Evolutionary conservation across 257 asterid species (phyloP), one percentile per base, ranked within the genome.

Genomic region (Solanum sparsipilum): DNA sequence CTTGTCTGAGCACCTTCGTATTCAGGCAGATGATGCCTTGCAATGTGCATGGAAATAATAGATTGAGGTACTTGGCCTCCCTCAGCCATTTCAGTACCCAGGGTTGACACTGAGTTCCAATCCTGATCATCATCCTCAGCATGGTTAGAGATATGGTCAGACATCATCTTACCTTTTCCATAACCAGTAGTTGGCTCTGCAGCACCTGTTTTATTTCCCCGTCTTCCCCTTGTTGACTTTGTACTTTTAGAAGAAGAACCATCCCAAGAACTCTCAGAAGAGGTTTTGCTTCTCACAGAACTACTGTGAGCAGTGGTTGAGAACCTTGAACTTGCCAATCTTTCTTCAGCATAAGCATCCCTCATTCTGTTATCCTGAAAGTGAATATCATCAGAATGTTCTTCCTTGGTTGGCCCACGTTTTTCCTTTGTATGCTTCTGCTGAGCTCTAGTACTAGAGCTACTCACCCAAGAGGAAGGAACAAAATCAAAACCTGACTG

Each of bases 1-100:
- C 94, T 95, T 35, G 96, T 88, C 92, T 97, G 98, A 88, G 95
- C 94, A 91, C 87, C 86, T 86, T 95, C 98, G 72, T 91, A 91
- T 56, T 92, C 93, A 79, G 96, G 88, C 65, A 89, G 72, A 88
- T 79, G 38, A 25, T 92, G 93, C 91, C 91, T 65, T 65, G 95
- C 93, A 82, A 89, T 90, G 89, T 92, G 95, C 89, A 90, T 86
- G 79, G 96, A 86, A 89, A 94, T 85, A 89, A 88, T 87, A 87
- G 95, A 88, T 79, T 94, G 95, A 72, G 94, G 87, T 79, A 88
- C 92, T 25, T 88, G 84, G 85, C 88, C 92, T 84, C 94, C 91
- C 87, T 94, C 97, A 46, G 88, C 84, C 87, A 87, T 72, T 90
- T 94, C 98, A 35, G 91, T 89, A 4, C 92, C 92, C 86, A 86